A percentile compares a stretch with the other conserved stretches of the same genome.
phyloP scores from a whole-genome alignment of 78 protist species.

The Pigoraptor vietnamica region DNA sequence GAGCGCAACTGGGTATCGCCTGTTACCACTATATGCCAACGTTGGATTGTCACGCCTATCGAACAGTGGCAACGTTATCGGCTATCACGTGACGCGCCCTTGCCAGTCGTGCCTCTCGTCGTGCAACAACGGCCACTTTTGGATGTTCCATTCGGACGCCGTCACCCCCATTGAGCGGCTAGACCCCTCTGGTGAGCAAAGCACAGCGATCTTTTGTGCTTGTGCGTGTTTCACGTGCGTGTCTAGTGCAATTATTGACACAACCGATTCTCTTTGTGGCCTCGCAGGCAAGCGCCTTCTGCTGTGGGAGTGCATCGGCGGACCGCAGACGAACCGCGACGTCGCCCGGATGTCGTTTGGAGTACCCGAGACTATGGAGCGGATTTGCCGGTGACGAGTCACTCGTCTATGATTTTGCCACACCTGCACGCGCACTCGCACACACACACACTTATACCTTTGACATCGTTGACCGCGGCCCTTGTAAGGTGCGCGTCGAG shows the following conservation, averaged over 20 bases:
- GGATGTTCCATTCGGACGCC: slow-evolving; percentile 29
- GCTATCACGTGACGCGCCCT: slow-evolving; percentile 28
- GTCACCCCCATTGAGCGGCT: neutral
- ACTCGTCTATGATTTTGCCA: too few species aligned
- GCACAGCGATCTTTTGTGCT: neutral
- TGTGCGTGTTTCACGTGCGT: too few species aligned
- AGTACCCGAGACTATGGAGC: neutral
- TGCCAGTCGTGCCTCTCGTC: slow-evolving; percentile 15
- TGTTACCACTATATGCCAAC: too few species aligned
- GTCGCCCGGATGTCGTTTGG: neutral
- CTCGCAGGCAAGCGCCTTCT: neutral
- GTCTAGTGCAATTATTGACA: too few species aligned
- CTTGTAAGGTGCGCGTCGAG: too few species aligned
- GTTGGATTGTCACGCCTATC: neutral
- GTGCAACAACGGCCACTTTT: slow-evolving; percentile 38
- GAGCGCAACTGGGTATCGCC: too few species aligned
- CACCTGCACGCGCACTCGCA: neutral
- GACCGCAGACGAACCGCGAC: neutral
- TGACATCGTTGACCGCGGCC: too few species aligned
- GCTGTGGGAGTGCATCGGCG: neutral
- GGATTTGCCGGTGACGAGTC: neutral
- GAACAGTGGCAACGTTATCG: slow-evolving; percentile 26
- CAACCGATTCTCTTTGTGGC: neutral
- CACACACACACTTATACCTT: neutral
- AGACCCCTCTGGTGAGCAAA: neutral